Percentiles rank a stretch among this genome's conserved stretches.
phyloP scores from a whole-genome alignment of 768 basidiomycete species.

The Naganishia antarctica region DNA sequence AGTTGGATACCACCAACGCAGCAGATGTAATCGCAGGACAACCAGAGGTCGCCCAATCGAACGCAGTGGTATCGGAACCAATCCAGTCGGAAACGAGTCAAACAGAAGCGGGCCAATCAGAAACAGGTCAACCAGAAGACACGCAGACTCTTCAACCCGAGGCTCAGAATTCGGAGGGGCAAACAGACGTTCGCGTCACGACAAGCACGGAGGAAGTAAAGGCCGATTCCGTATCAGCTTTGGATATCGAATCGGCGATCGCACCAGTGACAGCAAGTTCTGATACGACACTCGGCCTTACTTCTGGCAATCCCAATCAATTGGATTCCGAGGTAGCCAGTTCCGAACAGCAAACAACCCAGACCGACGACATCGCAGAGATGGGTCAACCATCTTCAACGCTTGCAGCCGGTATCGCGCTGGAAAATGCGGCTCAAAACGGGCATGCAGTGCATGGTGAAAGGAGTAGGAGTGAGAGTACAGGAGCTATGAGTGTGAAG shows the following conservation, averaged over 20 bases:
- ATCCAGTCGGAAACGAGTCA: no score
- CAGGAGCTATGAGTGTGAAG: neutral
- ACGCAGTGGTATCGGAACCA: neutral
- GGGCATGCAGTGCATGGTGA: neutral
- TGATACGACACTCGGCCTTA: neutral
- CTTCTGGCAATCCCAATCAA: slow-evolving; percentile 6
- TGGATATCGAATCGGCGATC: neutral
- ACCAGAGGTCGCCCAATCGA: no score
- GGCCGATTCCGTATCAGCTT: neutral
- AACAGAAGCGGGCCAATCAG: no score
- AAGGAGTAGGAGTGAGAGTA: slow-evolving; percentile 4
- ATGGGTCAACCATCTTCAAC: neutral
- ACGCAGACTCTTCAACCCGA: neutral
- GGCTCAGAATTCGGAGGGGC: neutral
- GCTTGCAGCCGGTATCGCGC: neutral
- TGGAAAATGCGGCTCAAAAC: neutral
- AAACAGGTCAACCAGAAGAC: no score
- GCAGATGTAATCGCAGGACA: no score
- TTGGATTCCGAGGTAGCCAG: neutral
- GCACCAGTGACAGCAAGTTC: no score
- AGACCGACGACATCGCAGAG: neutral
- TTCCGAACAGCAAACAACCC: neutral
- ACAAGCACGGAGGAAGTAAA: neutral
- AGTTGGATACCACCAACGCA: neutral
- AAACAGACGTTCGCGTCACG: neutral